These are phyloP conservation scores for Eucalyptus globulus DNA, from an alignment of 345 rosid genomes.

Conservation along the genomic window DNA sequence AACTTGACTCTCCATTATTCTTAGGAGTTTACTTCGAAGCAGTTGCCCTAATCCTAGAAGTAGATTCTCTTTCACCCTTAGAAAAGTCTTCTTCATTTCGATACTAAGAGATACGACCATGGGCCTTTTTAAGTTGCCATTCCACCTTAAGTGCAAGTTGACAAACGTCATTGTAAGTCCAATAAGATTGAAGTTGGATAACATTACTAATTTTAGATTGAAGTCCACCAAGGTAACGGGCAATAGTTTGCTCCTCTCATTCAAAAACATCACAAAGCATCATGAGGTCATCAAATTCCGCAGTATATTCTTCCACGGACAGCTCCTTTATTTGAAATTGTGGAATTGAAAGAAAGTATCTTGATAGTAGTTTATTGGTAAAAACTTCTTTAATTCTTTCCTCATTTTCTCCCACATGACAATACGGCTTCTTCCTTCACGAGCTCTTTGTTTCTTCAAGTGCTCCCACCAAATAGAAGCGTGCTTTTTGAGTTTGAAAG, in stretches of 20 bases:
- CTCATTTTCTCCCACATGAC: no score
- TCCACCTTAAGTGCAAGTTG: not conserved
- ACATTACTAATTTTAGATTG: accelerated
- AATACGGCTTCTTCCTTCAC: no score
- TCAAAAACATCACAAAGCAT: no score
- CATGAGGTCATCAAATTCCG: not conserved
- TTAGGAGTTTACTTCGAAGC: not conserved
- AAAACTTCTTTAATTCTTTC: not conserved
- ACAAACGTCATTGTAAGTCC: not conserved
- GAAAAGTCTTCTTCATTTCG: not conserved
- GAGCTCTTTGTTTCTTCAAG: not conserved
- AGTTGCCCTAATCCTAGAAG: not conserved
- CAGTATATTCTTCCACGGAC: not conserved
- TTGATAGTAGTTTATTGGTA: no score
- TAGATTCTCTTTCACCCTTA: not conserved
- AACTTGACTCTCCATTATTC: not conserved
- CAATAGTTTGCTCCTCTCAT: not conserved
- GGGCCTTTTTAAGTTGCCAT: not conserved
- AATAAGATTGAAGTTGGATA: not conserved
- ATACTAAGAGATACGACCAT: accelerated
- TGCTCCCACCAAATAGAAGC: no score
- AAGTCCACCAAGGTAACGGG: not conserved
- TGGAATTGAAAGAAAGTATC: not conserved
- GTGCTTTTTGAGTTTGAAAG: no score
- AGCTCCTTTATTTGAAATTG: not conserved